Evolutionary conservation across 306 rosid genomes (phyloP).

Genomic region (Quillaja saponaria): DNA sequence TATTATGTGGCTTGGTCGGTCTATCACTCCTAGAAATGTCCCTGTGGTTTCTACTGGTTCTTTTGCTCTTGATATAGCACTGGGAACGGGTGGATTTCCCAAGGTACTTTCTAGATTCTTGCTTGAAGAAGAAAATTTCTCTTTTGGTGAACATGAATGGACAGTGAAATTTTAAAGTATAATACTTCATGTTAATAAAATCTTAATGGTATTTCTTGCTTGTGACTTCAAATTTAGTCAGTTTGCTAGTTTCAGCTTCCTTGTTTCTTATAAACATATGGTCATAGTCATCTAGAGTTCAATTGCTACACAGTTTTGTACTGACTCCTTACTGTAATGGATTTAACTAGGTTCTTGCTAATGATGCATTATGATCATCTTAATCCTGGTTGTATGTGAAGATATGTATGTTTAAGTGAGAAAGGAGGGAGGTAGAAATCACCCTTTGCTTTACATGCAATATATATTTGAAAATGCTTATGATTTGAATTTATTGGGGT

Average conservation of each 20-base stretch:
- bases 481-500: constrained; percentile 31
- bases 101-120: constrained; percentile 56
- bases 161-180: constrained; percentile 5
- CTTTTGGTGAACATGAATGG: constrained; percentile 18
- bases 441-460: constrained; percentile 9
- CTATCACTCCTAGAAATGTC: constrained; percentile 44
- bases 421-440: background rate
- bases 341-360: constrained; percentile 13
- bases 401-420: background rate
- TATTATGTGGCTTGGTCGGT: constrained; percentile 94
- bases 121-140: constrained; percentile 20
- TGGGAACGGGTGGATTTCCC: constrained; percentile 87
- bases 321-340: constrained; percentile 16
- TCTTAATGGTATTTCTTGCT: background rate
- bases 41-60: constrained; percentile 89
- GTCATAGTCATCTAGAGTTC: background rate
- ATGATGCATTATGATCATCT: background rate
- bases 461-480: constrained; percentile 17
- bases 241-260: constrained; percentile 17
- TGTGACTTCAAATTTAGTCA: constrained; percentile 5
- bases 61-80: constrained; percentile 75
- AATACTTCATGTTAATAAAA: background rate
- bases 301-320: background rate
- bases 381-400: too few species aligned
- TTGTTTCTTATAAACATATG: constrained; percentile 8